phyloP scores from a whole-genome alignment of 805 yeast species.

The Candida railenensis region DNA sequence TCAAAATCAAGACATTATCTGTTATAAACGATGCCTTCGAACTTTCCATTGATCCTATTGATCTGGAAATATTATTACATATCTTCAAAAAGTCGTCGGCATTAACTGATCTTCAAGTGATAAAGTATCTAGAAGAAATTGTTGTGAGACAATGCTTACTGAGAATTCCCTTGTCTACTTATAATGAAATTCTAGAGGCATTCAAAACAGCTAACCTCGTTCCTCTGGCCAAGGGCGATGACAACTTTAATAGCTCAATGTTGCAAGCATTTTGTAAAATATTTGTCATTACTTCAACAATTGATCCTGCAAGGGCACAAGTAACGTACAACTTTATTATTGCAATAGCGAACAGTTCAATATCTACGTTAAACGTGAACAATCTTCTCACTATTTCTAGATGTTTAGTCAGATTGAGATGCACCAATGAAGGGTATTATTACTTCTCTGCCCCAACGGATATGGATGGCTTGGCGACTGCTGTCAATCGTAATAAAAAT shows the following conservation, averaged over 20 bases:
- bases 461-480: slow-evolving; percentile 64
- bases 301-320: slow-evolving; percentile 25
- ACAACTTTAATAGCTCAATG: slow-evolving; percentile 13
- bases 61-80: slow-evolving; percentile 31
- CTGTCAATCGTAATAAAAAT: slow-evolving; percentile 50
- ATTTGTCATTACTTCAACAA: slow-evolving; percentile 22
- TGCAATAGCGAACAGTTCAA: slow-evolving; percentile 21
- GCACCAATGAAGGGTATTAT: slow-evolving; percentile 42
- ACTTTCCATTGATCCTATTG: slow-evolving; percentile 26
- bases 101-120: neutral
- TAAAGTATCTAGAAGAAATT: neutral
- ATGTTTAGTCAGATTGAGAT: slow-evolving; percentile 54
- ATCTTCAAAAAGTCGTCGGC: slow-evolving; percentile 26
- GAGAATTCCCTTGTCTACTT: neutral
- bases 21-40: slow-evolving; percentile 37
- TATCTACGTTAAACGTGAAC: slow-evolving; percentile 32
- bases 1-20: neutral
- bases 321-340: slow-evolving; percentile 29
- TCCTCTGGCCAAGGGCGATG: neutral
- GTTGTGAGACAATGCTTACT: neutral
- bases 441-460: slow-evolving; percentile 55
- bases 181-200: neutral
- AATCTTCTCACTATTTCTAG: slow-evolving; percentile 49
- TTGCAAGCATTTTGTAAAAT: slow-evolving; percentile 25
- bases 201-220: neutral